Evolutionary conservation across 1,139 yeast genomes (phyloP), one percentile per base, ranked within the genome.

Genomic region (Geotrichum citri-aurantii): DNA sequence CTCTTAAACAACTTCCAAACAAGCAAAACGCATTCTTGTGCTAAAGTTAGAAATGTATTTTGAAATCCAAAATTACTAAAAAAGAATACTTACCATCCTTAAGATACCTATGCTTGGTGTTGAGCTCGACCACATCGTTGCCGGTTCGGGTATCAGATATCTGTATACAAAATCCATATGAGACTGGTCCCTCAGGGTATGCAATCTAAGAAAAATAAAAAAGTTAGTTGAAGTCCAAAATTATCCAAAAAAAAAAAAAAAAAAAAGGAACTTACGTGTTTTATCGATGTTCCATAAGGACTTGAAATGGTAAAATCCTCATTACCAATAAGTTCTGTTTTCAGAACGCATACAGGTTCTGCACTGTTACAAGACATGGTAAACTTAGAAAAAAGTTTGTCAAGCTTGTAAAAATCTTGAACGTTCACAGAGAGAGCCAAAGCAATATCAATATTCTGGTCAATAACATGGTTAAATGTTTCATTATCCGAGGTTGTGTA

Each of bases 401-500:
- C 71, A 0, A 79, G 69, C 60, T 81, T 81, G 73, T 87, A 87
- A 14, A 84, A 82, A 69, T 88, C 95, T 66, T 86, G 92, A 1
- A 88, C 95, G 1, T 88, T 81, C 1, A 88, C 92, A 0, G 91
- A 85, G 44, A 88, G 74, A 1, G 83, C 75, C 4, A 83, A 78
- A 3, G 65, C 60, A 14, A 66, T 62, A 31, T 67, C 67, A 1
- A 68, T 59, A 11, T 61, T 61, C 17, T 63, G 65, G 17, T 60
- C 57, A 26, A 64, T 57, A 33, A 60, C 59, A 47, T 65, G 60
- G 19, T 58, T 61, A 48, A 54, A 65, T 7, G 57, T 59, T 17
- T 59, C 57, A 1, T 64, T 68, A 19, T 59, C 61, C 1, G 48
- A 56, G 1, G 68, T 63, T 17, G 59, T 60, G 59, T 65, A 66